Percentiles rank a stretch among this genome's conserved stretches.
Conservation (phyloP, 805 yeast genomes). For the Nakazawaea ishiwadae region DNA sequence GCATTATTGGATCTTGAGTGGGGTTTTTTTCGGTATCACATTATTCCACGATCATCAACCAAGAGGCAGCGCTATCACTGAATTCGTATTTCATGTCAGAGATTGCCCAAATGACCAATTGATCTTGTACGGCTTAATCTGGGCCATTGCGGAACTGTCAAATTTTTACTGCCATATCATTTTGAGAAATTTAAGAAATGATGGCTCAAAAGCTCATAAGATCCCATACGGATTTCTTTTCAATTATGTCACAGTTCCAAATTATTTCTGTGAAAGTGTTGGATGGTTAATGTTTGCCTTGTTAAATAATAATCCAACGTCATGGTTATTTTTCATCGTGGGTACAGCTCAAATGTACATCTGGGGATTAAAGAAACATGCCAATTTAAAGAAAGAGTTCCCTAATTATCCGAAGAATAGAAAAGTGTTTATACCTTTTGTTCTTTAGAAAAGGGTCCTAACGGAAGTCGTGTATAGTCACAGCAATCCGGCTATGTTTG, state of each 20-base stretch:
- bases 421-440: constrained; percentile 74
- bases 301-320: constrained; percentile 72
- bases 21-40: constrained; percentile 37
- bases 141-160: constrained; percentile 61
- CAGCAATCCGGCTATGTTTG: too few species aligned
- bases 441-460: constrained; percentile 37
- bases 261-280: constrained; percentile 82
- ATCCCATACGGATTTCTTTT: constrained; percentile 87
- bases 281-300: constrained; percentile 71
- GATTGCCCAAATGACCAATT: constrained; percentile 29
- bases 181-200: constrained; percentile 53
- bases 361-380: constrained; percentile 90
- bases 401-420: constrained; percentile 78
- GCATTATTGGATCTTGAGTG: constrained; percentile 93
- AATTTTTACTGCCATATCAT: constrained; percentile 70
- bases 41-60: constrained; percentile 23
- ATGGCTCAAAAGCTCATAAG: constrained; percentile 52
- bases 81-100: constrained; percentile 39
- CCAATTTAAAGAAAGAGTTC: constrained; percentile 58
- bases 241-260: constrained; percentile 80
- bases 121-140: constrained; percentile 34
- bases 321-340: constrained; percentile 65
- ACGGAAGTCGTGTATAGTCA: too few species aligned
- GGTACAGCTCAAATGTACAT: constrained; percentile 79
- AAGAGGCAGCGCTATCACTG: constrained; percentile 14